These are phyloP conservation scores for Phaseolus lunatus DNA, from an alignment of 306 rosid genomes.

Conservation along the genomic window DNA sequence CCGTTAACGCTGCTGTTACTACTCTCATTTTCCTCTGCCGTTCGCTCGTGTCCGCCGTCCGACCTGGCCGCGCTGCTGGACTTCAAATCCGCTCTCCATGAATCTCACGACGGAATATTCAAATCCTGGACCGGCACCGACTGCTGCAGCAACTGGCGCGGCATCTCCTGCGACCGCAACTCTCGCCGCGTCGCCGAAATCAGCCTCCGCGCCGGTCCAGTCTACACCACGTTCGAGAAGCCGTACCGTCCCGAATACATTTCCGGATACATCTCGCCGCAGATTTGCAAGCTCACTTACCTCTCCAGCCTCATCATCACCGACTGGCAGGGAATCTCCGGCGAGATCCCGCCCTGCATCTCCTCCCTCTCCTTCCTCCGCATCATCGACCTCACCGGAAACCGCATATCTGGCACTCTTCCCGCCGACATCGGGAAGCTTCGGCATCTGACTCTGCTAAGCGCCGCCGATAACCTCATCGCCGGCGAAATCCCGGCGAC, in stretches of 20 bases:
- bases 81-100: constrained; percentile 68
- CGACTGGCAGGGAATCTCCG: constrained; percentile 88
- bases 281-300: constrained; percentile 64
- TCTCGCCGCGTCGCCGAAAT: constrained; percentile 72
- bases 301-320: constrained; percentile 74
- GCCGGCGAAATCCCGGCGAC: constrained; percentile 68
- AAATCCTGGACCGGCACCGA: constrained; percentile 82
- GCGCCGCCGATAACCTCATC: constrained; percentile 69
- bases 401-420: constrained; percentile 62
- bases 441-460: constrained; percentile 52
- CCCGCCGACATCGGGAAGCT: constrained; percentile 70
- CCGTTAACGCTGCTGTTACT: constrained; percentile 33
- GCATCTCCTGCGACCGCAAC: constrained; percentile 70
- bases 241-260: constrained; percentile 64
- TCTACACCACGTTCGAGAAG: constrained; percentile 63
- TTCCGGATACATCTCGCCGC: constrained; percentile 73
- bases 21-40: constrained; percentile 39
- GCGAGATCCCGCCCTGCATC: constrained; percentile 74
- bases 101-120: constrained; percentile 60
- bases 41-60: constrained; percentile 65
- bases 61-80: constrained; percentile 69
- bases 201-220: constrained; percentile 78
- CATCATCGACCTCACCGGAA: constrained; percentile 78
- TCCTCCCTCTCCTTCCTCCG: constrained; percentile 67
- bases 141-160: constrained; percentile 81